Conservation (phyloP, 257 asterid genomes). For the Salvia hispanica region DNA sequence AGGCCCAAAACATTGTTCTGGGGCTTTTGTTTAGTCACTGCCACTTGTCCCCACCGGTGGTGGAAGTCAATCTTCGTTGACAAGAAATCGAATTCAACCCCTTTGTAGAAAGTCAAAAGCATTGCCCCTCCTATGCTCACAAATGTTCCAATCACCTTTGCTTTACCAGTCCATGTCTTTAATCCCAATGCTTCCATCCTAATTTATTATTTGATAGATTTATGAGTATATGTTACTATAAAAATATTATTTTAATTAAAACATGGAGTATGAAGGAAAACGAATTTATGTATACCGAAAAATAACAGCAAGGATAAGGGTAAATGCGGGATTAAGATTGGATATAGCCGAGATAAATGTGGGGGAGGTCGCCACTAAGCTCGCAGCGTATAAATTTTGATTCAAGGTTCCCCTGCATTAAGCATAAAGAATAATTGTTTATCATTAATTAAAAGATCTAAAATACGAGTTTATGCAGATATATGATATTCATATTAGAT, state of each 20-base stretch:
- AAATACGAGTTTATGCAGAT: no score
- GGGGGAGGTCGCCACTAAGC: slow-evolving; percentile 55
- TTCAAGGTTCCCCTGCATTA: slow-evolving; percentile 58
- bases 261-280: not conserved
- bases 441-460: no score
- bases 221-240: not conserved
- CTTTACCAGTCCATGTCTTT: slow-evolving; percentile 54
- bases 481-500: no score
- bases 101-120: slow-evolving; percentile 69
- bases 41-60: slow-evolving; percentile 39
- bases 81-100: slow-evolving; percentile 44
- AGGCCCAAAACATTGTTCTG: slow-evolving; percentile 48
- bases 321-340: slow-evolving; percentile 62
- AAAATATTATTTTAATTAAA: not conserved
- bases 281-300: slow-evolving; percentile 38
- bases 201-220: not conserved
- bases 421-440: not conserved
- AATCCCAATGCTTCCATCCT: slow-evolving; percentile 67
- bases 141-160: slow-evolving; percentile 62
- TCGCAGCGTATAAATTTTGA: slow-evolving; percentile 56
- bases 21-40: slow-evolving; percentile 29
- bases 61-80: slow-evolving; percentile 43
- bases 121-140: slow-evolving; percentile 72
- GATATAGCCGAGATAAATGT: slow-evolving; percentile 60
- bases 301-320: slow-evolving; percentile 50